phyloP scores from a whole-genome alignment of 2,329 filamentous ascomycete species.

The Alternaria viburni region DNA sequence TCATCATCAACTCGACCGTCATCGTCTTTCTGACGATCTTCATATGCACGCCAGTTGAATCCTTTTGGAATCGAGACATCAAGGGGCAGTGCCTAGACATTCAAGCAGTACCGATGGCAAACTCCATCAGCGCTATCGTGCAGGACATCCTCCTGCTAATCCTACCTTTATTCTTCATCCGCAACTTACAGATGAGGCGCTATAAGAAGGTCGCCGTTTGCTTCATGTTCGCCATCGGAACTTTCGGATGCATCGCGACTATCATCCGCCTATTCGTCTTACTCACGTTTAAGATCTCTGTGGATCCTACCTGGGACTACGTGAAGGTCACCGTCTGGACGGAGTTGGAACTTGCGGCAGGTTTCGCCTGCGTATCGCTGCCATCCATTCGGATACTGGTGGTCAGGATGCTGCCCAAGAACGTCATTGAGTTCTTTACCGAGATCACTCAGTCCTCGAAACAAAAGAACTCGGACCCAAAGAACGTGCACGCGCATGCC shows the following conservation, averaged over 20 bases:
- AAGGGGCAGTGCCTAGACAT: constrained; percentile 32
- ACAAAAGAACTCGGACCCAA: not conserved
- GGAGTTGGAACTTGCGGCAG: constrained; percentile 30
- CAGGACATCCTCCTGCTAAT: constrained; percentile 35
- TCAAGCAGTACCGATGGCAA: constrained; percentile 28
- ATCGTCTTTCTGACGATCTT: constrained; percentile 31
- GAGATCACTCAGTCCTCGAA: constrained; percentile 11
- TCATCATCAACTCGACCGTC: constrained; percentile 21
- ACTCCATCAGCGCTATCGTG: constrained; percentile 28
- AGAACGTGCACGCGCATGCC: not conserved
- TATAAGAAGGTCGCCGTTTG: constrained; percentile 29
- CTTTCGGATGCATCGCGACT: constrained; percentile 35
- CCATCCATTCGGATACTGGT: constrained; percentile 32
- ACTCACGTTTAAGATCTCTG: constrained; percentile 26
- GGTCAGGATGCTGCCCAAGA: constrained; percentile 13
- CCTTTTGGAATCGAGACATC: constrained; percentile 37
- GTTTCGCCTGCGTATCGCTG: constrained; percentile 31
- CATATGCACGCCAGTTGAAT: constrained; percentile 28
- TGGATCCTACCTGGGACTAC: constrained; percentile 39
- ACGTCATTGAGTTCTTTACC: constrained; percentile 15
- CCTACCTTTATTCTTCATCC: constrained; percentile 29
- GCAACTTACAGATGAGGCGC: constrained; percentile 29
- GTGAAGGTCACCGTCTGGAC: constrained; percentile 32
- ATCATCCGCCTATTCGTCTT: constrained; percentile 33
- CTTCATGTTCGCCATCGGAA: constrained; percentile 36